Evolutionary conservation across 2,329 filamentous ascomycete genomes (phyloP), one percentile per base, ranked within the genome.

Genomic region (Nakataea oryzae): DNA sequence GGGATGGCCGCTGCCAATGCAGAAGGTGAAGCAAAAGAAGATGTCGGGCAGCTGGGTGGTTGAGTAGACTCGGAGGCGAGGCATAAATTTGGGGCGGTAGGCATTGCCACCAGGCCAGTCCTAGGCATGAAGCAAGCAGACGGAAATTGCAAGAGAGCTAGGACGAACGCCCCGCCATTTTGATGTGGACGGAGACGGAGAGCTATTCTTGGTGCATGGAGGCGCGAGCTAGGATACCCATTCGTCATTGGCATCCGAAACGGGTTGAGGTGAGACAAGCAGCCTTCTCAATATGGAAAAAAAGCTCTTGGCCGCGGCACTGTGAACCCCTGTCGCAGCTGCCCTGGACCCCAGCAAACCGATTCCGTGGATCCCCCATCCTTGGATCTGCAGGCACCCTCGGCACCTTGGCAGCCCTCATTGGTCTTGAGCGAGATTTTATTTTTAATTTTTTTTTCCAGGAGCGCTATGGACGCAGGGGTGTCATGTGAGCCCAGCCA

Each of bases 1-100:
- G 67, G 91, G 91, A 0, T 97, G 93, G 93, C 89, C 90, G 14
- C 74, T 99, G 72, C 89, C 90, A 3, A 87, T 89, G n/a, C 87
- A 86, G 75, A 96, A 90, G 76, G 88, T 97, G 55, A 80, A 85
- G 68, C 93, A 97, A 77, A 86, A 76, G 74, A 91, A 88, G 75
- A 83, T 91, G 63, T 72, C 79, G 1, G 88, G 85, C 54, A 89
- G 88, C 0, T 96, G 92, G 91, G 82, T 89, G 66, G 83, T 89
- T 64, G 87, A 81, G 66, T 84, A 69, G 70, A 30, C 27, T 26
- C 21, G 13, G 4, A 11, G 24, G 54, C 14, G 54, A 11, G 17
- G 5, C 5, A 21, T 28, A 24, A 24, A n/a, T 50, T 24, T 50
- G 41, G 30, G 41, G 21, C 11, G 41, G 21, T 24, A n/a, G 11